phyloP scores from a whole-genome alignment of 371 early-diverging fungal genomes.

The Mortierella sp. region DNA sequence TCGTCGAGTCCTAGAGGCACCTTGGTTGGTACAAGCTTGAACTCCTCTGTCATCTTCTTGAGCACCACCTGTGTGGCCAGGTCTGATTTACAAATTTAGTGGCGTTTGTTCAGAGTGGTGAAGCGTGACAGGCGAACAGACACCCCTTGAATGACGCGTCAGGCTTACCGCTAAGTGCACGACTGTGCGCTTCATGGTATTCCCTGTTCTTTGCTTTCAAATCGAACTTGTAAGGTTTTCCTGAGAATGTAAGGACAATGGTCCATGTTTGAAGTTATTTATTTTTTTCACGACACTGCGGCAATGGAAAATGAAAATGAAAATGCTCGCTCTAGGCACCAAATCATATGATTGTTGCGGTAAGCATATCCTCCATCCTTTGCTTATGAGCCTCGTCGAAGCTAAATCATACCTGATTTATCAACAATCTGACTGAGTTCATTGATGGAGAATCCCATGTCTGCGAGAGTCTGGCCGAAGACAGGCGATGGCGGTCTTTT shows the following conservation, averaged over 20 bases:
- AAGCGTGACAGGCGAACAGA: not conserved
- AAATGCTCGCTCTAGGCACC: too few species aligned
- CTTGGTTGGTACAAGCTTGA: conserved; percentile 4
- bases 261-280: too few species aligned
- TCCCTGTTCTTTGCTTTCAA: conserved; percentile 33
- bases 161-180: conserved; percentile 34
- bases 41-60: conserved; percentile 20
- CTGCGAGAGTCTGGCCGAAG: conserved; percentile 25
- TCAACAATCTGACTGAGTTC: conserved; percentile 14
- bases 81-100: not conserved
- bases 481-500: conserved; percentile 19
- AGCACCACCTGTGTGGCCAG: conserved; percentile 1
- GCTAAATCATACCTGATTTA: conserved; percentile 21
- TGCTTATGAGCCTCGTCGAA: not conserved
- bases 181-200: conserved; percentile 37
- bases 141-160: too few species aligned
- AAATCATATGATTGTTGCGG: not conserved
- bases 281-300: too few species aligned
- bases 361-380: not conserved
- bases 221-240: conserved; percentile 29
- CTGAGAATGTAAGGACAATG: conserved; percentile 10
- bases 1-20: conserved; percentile 22
- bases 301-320: too few species aligned
- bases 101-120: too few species aligned
- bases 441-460: conserved; percentile 26